phyloP scores from a whole-genome alignment of 805 yeast species.

The Blastobotrys peoriensis region DNA sequence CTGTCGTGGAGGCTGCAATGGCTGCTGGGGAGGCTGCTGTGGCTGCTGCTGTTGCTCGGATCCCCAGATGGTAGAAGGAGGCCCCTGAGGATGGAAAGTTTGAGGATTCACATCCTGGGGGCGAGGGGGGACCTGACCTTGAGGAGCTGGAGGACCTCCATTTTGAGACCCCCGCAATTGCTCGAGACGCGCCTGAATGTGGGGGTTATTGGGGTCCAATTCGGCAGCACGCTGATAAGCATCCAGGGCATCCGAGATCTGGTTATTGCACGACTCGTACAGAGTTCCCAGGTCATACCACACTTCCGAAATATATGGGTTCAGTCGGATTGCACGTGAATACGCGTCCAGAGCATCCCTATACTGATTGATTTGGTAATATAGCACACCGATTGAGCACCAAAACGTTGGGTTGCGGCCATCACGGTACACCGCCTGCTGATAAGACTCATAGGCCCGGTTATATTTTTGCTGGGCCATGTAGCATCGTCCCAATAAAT shows the following conservation, averaged over 20 bases:
- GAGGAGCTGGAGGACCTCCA: constrained; percentile 11
- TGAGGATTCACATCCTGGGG: constrained; percentile 52
- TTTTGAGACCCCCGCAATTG: constrained; percentile 45
- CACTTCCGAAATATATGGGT: constrained; percentile 94
- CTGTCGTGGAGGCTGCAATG: constrained; percentile 18
- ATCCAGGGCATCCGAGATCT: constrained; percentile 88
- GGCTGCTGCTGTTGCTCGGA: constrained; percentile 21
- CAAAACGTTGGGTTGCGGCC: constrained; percentile 97
- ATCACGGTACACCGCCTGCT: constrained; percentile 96
- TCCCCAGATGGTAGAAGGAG: constrained; percentile 44
- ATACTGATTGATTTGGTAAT: constrained; percentile 93
- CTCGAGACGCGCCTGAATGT: constrained; percentile 86
- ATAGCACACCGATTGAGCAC: constrained; percentile 92
- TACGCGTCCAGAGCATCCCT: constrained; percentile 97
- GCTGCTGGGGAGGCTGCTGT: constrained; percentile 20
- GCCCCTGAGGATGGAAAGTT: constrained; percentile 50
- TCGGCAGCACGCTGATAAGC: constrained; percentile 96
- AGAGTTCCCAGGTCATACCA: constrained; percentile 98
- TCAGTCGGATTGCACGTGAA: constrained; percentile 90
- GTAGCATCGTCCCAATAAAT: constrained; percentile 91
- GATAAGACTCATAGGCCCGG: constrained; percentile 96
- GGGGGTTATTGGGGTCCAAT: constrained; percentile 89
- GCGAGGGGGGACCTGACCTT: constrained; percentile 49
- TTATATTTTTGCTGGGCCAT: constrained; percentile 94
- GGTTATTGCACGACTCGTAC: constrained; percentile 96